Evolutionary conservation across 805 yeast genomes (phyloP), one percentile per base, ranked within the genome.

Genomic region (Pichia thaimueangensis): DNA sequence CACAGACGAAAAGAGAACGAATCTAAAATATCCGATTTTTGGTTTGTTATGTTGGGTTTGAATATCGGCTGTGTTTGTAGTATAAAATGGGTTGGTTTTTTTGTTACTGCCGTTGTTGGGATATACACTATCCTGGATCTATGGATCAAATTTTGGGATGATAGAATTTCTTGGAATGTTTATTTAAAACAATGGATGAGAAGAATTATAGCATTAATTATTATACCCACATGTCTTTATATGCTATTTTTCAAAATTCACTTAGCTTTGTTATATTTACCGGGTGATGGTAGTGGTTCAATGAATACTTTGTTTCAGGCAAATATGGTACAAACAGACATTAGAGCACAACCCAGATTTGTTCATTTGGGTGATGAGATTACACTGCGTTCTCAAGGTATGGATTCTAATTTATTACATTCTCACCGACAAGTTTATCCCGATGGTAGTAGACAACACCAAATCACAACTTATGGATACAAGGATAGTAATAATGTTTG

Each of bases 401-500:
- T 82, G 37, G 76, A 84, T 38, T 82, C 86, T 13, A 79, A 83
- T 41, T 71, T 86, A 49, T 66, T 93, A 48, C 98, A 93, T 60
- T 91, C 97, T 0, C 98, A 93, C 59, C 69, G 71, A 15, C 95
- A 85, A 59, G 62, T 73, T 11, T 93, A 81, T 59, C 98, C 98
- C 13, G 87, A 79, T 50, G 97, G 97, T 4, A 86, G 96, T 2
- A 73, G 75, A 48, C 97, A 93, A 65, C 97, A 89, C 62, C 99
- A 93, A 64, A 73, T 93, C 38, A 93, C 98, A 22, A 86, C 93
- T 6, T 93, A 93, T 61, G 86, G 89, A 16, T 87, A 80, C 63
- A 86, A 86, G 59, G 97, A 93, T 61, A 65, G 70, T 37, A 91
- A 93, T 63, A 93, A 91, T 59, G 71, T 81, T 41, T 89, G 95